Conservation (phyloP, 495 filamentous ascomycete species). For the Neurospora sublineolata region DNA sequence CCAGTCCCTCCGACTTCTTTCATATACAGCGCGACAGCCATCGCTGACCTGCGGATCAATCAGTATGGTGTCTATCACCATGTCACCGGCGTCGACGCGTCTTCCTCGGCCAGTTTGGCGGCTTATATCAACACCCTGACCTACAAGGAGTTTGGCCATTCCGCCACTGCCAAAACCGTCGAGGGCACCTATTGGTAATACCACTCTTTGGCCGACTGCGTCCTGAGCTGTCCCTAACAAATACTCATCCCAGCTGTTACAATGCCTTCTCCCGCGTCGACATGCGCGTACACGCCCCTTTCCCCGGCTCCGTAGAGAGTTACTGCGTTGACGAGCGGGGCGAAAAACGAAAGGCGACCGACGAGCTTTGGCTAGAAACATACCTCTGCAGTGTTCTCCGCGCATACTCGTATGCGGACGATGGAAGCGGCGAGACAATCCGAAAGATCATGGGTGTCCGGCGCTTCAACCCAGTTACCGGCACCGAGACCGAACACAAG, state of each 20-base stretch:
- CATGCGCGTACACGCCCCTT: slow-evolving; percentile 95
- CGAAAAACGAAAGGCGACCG: slow-evolving; percentile 81
- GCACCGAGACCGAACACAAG: slow-evolving; percentile 90
- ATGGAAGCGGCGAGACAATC: slow-evolving; percentile 82
- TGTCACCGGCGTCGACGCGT: slow-evolving; percentile 95
- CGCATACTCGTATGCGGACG: slow-evolving; percentile 92
- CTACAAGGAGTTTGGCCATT: slow-evolving; percentile 72
- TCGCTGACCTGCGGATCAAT: slow-evolving; percentile 10
- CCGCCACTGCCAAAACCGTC: slow-evolving; percentile 69
- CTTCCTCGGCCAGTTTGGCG: slow-evolving; percentile 89
- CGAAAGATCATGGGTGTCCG: slow-evolving; percentile 88
- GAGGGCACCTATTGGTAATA: slow-evolving; percentile 86
- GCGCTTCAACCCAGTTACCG: slow-evolving; percentile 94
- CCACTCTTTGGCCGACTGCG: neutral
- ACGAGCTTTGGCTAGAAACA: slow-evolving; percentile 92
- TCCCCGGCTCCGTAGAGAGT: slow-evolving; percentile 87
- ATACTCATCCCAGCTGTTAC: slow-evolving; percentile 59
- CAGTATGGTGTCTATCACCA: slow-evolving; percentile 93
- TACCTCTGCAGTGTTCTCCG: slow-evolving; percentile 88
- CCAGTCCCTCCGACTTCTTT: neutral
- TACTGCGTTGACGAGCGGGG: slow-evolving; percentile 96
- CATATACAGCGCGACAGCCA: neutral
- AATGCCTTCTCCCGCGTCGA: slow-evolving; percentile 98
- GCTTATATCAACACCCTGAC: slow-evolving; percentile 97
- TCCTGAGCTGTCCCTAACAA: neutral